Evolutionary conservation across 139 green algal genomes (phyloP), one percentile per base, ranked within the genome.

Genomic region (Chlorella sp.): DNA sequence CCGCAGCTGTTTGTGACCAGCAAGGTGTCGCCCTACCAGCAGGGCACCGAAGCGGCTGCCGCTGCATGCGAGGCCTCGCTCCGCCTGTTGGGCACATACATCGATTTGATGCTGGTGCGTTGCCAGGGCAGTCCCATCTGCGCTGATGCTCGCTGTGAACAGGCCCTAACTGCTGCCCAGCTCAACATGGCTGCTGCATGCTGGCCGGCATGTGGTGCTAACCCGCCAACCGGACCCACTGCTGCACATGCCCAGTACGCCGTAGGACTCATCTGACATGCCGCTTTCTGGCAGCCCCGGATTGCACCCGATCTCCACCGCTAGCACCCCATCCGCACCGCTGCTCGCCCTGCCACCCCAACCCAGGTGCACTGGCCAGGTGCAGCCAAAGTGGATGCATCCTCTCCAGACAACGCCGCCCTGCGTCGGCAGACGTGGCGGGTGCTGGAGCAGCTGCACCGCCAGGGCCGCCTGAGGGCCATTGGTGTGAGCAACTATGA

Each of bases 401-500:
- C 14, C 13, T 80, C 81, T 5, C 68, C 81, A 0, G 40, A 26
- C 36, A 85, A 91, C 16, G 80, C 82, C 20, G 65, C 76, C 2
- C 38, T 54, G 8, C 72, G 92, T n/a, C 43, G 72, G 56, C 87
- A 92, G 32, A 92, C 92, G 34, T 95, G 92, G 92, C 67, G 85
- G 36, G 92, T 89, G 9, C 83, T 95, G 56, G 92, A 95, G 75
- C 80, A 82, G 41, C 54, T 87, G 22, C 73, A 85, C 24, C 17
- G 36, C 28, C 58, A 89, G 81, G 91, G 90, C 24, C 56, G 76
- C 32, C 69, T 94, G 67, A 64, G 85, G n/a, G 86, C 78, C 54
- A 95, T 96, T 51, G 93, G 93, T 14, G 93, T 96, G 13, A 89
- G 69, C 82, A 96, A 96, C 85, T 96, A 92, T 67, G 84, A 84